Percentiles rank a stretch among this genome's conserved stretches.
phyloP scores from a whole-genome alignment of 768 basidiomycete species.

The Tephrocybe sp. region DNA sequence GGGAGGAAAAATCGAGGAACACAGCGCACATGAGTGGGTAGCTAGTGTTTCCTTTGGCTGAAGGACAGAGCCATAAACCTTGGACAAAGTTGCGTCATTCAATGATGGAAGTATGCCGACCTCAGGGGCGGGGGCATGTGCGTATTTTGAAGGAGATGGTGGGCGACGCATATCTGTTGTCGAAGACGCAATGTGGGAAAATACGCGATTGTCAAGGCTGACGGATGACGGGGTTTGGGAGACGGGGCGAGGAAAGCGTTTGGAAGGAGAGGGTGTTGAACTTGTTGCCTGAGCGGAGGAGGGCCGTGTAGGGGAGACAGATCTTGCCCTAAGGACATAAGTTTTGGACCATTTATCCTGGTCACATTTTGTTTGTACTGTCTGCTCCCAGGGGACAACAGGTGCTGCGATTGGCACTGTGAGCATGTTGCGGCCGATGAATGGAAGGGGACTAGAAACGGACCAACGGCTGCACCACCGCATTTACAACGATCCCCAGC shows the following conservation, averaged over 20 bases:
- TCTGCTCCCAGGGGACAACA: slow-evolving; percentile 64
- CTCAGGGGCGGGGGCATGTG: slow-evolving; percentile 51
- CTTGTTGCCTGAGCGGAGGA: slow-evolving; percentile 20
- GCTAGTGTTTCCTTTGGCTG: slow-evolving; percentile 75
- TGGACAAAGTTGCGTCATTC: slow-evolving; percentile 61
- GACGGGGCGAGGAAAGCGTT: slow-evolving; percentile 51
- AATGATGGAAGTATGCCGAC: slow-evolving; percentile 60
- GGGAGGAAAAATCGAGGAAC: slow-evolving; percentile 64
- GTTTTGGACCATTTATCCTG: slow-evolving; percentile 83
- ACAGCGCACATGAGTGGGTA: slow-evolving; percentile 66
- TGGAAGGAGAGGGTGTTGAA: slow-evolving; percentile 27
- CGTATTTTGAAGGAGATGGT: slow-evolving; percentile 56
- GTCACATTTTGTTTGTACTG: slow-evolving; percentile 29
- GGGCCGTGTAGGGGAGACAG: slow-evolving; percentile 37
- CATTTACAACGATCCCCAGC: slow-evolving; percentile 70
- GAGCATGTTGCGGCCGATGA: not conserved
- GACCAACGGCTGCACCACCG: slow-evolving; percentile 77
- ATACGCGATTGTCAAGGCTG: slow-evolving; percentile 45
- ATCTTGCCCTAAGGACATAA: slow-evolving; percentile 57
- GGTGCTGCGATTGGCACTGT: slow-evolving; percentile 45
- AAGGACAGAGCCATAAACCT: slow-evolving; percentile 82
- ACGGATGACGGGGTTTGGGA: slow-evolving; percentile 27
- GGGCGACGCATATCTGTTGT: slow-evolving; percentile 44
- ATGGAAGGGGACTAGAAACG: slow-evolving; percentile 27
- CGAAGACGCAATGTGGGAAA: slow-evolving; percentile 55